Base-by-base conservation (phyloP, 2,329 filamentous ascomycete species). In the Dothideomycetes sp. region DNA sequence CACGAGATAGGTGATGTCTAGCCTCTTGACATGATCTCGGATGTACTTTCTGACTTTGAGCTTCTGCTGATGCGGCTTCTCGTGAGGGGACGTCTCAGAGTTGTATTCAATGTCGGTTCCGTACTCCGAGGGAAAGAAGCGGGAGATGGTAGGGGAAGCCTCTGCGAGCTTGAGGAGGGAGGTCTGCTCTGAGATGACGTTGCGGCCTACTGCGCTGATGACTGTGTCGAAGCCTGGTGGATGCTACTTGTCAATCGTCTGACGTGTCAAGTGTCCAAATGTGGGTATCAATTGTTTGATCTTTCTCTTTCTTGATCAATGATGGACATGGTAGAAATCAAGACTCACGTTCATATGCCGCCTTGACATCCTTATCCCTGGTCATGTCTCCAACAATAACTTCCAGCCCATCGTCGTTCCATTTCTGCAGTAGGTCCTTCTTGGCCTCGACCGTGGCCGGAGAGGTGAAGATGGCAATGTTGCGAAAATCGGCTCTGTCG, bases 41-140 rank as follows among this genome's bases (percentile, higher is more conserved):
- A 82, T 65, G 19, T 70, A 71, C 41, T 69, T 72, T 43, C 81
- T 69, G n/a, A 84, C 76, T 50, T 76, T 73, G 38, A 84, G 67
- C 56, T 85, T 85, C 40, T 68, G 59, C 59, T 84, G 80, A 52
- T 85, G 81, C 2, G 81, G 77, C 51, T 70, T 73, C 58, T 85
- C 81, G 7, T 59, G 49, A 2, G 66, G 65, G 11, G 77, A 81
- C 16, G 66, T 53, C 16, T 44, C 47, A 16, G 66, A 63, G 22
- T 12, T 12, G 50, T 81, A 78, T 52, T 78, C 77, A 34, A 77
- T 72, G 51, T 78, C 79, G 2, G 74, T 81, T 41, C 75, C 75
- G 51, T 77, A 83, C 54, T 83, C 79, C 5, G 74, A 79, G 0
- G 79, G 78, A 46, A 80, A 72, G 61, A 84, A 81, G 64, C 73